Evolutionary conservation across 345 rosid species (phyloP).

Genomic region (Linum lewisii): DNA sequence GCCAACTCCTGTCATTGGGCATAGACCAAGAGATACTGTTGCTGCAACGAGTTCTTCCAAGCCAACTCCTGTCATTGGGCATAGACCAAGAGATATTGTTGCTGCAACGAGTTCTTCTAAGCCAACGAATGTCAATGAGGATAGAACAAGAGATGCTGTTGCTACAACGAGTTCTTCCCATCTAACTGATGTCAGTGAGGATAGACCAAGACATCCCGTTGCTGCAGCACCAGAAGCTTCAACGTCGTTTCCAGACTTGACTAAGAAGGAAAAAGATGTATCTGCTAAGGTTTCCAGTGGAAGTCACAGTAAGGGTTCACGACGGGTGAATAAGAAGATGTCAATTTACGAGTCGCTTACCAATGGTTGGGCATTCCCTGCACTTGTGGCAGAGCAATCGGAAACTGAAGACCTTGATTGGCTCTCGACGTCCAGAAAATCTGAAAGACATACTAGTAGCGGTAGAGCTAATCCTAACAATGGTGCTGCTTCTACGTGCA

Average conservation of each 20-base stretch:
- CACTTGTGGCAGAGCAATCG: slow-evolving; percentile 8
- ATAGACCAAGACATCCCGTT: too few species aligned
- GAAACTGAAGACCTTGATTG: slow-evolving; percentile 36
- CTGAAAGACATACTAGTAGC: slow-evolving; percentile 1
- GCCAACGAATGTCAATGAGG: not conserved
- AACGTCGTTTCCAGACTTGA: not conserved
- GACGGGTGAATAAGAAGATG: not conserved
- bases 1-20: not conserved
- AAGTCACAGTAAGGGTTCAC: not conserved
- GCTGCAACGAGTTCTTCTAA: slow-evolving; percentile 7
- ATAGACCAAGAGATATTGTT: too few species aligned
- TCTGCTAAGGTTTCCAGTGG: not conserved
- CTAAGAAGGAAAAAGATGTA: not conserved
- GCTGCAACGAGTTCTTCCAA: too few species aligned
- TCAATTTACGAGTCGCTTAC: slow-evolving; percentile 21
- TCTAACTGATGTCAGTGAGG: too few species aligned
- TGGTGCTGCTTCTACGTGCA: slow-evolving; percentile 4
- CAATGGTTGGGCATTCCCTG: slow-evolving; percentile 37
- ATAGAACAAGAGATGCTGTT: too few species aligned
- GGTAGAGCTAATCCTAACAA: not conserved
- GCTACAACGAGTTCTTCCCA: too few species aligned
- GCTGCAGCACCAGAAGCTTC: too few species aligned
- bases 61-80: too few species aligned
- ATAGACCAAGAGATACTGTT: too few species aligned
- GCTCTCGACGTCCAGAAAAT: slow-evolving; percentile 30